Base-by-base conservation (phyloP, 208 protist species). In the Leishmania braziliensis region DNA sequence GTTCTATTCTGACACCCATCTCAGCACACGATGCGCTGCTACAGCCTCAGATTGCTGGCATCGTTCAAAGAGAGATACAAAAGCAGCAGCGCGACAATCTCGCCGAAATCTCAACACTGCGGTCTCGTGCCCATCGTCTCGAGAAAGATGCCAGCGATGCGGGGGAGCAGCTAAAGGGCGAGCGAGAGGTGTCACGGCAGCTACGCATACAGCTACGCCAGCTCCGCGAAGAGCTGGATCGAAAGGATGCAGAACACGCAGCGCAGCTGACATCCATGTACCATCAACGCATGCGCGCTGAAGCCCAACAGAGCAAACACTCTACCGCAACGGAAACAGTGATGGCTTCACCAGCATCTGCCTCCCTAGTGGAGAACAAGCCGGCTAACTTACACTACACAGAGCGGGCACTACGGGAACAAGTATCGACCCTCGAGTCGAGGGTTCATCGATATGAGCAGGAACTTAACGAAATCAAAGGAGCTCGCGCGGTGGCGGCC, bases 41-140 rank as follows among this genome's bases (percentile, higher is more conserved):
- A 23, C 89, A 90, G 72, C 86, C 89, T 16, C 90, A 93, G 72
- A 86, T 93, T 50, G 90, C 91, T 26, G 88, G 86, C 16, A 75
- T 90, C 1, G 83, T 94, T 29, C 80, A 82, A 53, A 80, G 89
- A 33, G 89, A 93, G 78, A 63, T 88, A 33, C 89, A 92, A 58
- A 80, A 84, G 66, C 85, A 88, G 73, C 91, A 95, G 75, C 85
- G 90, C 39, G 90, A 93, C 76, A 90, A 97, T 77, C 74, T 92
- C 69, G 84, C 90, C 26, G 74, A 95, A 46, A 89, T 95, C 26
- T 95, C 93, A 5, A 83, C 84, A 1, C 86, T 95, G 74, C 85
- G 92, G 0, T 88, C 87, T 0, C 62, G 81, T 69, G 70, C 90
- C 23, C 60, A 79, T 36, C 90, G 90, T 33, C 81, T 91, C 0